A percentile compares a stretch with the other conserved stretches of the same genome.
phyloP scores from a whole-genome alignment of 2,329 filamentous ascomycete species.

The Mollisia scopiformis region DNA sequence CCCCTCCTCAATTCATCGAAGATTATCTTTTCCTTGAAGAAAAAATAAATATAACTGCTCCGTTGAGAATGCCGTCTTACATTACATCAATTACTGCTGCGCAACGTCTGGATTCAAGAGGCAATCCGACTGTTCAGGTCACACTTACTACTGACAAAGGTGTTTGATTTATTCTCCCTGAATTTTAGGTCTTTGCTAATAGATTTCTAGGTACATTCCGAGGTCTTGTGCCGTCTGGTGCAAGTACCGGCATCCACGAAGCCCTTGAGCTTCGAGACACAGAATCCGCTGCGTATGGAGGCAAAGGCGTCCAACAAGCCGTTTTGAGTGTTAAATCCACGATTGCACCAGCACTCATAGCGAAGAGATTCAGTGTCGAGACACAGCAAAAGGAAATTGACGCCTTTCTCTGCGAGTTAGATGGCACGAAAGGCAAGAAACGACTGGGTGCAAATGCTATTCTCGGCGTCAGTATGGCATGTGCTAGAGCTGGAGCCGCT shows the following conservation, averaged over 20 bases:
- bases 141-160: slow-evolving; percentile 33
- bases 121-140: slow-evolving; percentile 41
- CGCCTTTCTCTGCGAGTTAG: slow-evolving; percentile 54
- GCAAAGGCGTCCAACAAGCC: slow-evolving; percentile 58
- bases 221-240: slow-evolving; percentile 40
- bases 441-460: slow-evolving; percentile 63
- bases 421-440: slow-evolving; percentile 62
- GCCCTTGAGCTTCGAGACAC: slow-evolving; percentile 46
- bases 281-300: slow-evolving; percentile 54
- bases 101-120: slow-evolving; percentile 39
- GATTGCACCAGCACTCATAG: slow-evolving; percentile 57
- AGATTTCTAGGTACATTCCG: slow-evolving; percentile 33
- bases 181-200: not conserved
- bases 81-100: slow-evolving; percentile 27
- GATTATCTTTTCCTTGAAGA: slow-evolving; percentile 4
- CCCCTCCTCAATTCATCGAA: slow-evolving; percentile 5
- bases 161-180: slow-evolving; percentile 1
- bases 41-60: not conserved
- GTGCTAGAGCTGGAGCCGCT: slow-evolving; percentile 59
- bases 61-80: slow-evolving; percentile 10
- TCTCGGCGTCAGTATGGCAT: slow-evolving; percentile 61
- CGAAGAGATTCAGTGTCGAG: slow-evolving; percentile 51
- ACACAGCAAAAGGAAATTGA: slow-evolving; percentile 58
- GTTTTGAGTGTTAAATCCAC: slow-evolving; percentile 57
- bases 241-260: slow-evolving; percentile 39